phyloP scores from a whole-genome alignment of 148 eudicot genomes.

The Talinum fruticosum region DNA sequence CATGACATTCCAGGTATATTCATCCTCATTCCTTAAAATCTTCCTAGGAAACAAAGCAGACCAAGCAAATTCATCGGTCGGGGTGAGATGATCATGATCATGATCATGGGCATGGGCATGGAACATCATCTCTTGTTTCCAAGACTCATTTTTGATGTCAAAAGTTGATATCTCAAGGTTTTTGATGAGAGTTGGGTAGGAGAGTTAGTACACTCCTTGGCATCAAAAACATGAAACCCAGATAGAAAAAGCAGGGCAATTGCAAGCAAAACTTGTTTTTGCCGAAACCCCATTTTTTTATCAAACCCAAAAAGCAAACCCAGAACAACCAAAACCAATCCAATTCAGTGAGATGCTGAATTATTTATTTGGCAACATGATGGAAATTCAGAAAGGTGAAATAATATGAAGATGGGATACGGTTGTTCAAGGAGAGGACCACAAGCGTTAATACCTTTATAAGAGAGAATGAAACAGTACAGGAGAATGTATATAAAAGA shows the following conservation, averaged over 20 bases:
- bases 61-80: constrained; percentile 66
- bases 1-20: constrained; percentile 50
- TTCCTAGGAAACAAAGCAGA: constrained; percentile 55
- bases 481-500: background rate
- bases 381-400: background rate
- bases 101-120: too few relatives aligned
- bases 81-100: constrained; percentile 60
- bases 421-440: background rate
- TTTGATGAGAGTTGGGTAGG: constrained; percentile 46
- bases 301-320: constrained; percentile 6
- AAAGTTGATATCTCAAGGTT: constrained; percentile 48
- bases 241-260: constrained; percentile 15
- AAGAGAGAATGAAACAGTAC: background rate
- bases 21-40: constrained; percentile 56
- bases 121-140: constrained; percentile 58
- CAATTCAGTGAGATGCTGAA: background rate
- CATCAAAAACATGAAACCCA: constrained; percentile 26
- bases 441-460: background rate
- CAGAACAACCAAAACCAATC: background rate
- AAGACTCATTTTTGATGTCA: constrained; percentile 58
- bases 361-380: background rate
- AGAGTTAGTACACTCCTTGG: constrained; percentile 67
- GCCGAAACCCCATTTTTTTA: constrained; percentile 22
- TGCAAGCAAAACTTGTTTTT: constrained; percentile 7
- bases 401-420: background rate